Evolutionary conservation across 2,329 filamentous ascomycete species (phyloP), one percentile per base, ranked within the genome.

Genomic region (Mycocentrospora acerina): DNA sequence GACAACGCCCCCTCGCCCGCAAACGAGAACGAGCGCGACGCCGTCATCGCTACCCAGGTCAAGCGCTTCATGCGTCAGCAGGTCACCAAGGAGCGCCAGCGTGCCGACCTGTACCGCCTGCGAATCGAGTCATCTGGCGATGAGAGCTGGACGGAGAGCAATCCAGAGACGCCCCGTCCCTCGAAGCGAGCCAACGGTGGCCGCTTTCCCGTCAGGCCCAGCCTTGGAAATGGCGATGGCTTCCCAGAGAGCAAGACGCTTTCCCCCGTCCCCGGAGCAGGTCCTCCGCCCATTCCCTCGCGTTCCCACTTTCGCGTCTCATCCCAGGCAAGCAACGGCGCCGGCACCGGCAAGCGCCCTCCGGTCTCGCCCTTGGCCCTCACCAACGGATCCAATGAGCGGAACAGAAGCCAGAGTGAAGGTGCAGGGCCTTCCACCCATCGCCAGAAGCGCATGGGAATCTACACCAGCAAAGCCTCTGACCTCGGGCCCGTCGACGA

Each of bases 261-360:
- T 48, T 91, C 86, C 4, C 87, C 86, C 11, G 82, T 77, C 25
- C 55, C 55, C 6, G 48, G 49, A 3, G 24, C 49, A 7, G 68
- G 58, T 24, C 77, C 86, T 18, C 88, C 90, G 3, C 86, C 87
- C 1, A 87, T 95, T 43, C 89, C 89, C 0, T 80, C 80, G 4
- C 80, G 86, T 44, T 93, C 89, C 3, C 90, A 95, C 63, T 88
- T 88, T 52, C 82, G 90, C 19, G 83, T 83, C 1, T 71, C 85
- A 3, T 88, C 85, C 3, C 82, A 86, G 51, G 82, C 87, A 47
- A 59, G 50, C 37, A 86, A 52, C 16, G 19, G 19, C 19, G 77
- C 51, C 71, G 53, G 77, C 2, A 71, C 79, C 5, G 72, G 82
- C 30, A 81, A 87, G 39, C 77, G 85, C 40, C 87, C 89, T 1